A percentile compares a stretch with the other conserved stretches of the same genome.
phyloP scores from a whole-genome alignment of 306 rosid species.

The Prunus mira region DNA sequence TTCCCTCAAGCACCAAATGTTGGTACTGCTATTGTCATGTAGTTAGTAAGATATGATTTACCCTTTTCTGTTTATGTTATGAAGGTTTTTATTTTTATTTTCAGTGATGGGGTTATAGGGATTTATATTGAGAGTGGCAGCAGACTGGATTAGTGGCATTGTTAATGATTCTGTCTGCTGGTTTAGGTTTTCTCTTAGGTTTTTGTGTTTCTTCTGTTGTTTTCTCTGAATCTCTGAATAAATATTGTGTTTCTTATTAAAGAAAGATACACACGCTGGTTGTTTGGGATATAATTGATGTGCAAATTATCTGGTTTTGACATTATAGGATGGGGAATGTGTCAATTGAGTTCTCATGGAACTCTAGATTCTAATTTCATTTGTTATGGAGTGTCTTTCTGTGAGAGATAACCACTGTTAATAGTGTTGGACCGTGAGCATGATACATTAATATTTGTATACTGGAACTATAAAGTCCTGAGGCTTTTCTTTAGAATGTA shows the following conservation, averaged over 20 bases:
- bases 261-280: not conserved
- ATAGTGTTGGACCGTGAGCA: not conserved
- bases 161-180: not conserved
- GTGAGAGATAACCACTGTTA: not conserved
- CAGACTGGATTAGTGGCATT: too few relatives aligned
- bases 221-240: not conserved
- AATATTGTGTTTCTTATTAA: not conserved
- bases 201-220: not conserved
- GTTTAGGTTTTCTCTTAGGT: not conserved
- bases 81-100: too few relatives aligned
- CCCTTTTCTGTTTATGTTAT: not conserved
- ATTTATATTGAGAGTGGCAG: too few relatives aligned
- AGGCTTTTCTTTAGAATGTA: not conserved
- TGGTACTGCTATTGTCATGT: not conserved
- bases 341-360: not conserved
- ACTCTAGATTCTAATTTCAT: not conserved
- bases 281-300: not conserved
- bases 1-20: not conserved
- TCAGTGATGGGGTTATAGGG: too few relatives aligned
- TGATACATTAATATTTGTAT: not conserved
- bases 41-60: not conserved
- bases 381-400: not conserved
- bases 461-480: not conserved
- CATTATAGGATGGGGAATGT: not conserved
- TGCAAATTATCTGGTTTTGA: not conserved